Evolutionary conservation across 2,329 filamentous ascomycete genomes (phyloP), one percentile per base, ranked within the genome.

Genomic region (Colletotrichum tropicicola): DNA sequence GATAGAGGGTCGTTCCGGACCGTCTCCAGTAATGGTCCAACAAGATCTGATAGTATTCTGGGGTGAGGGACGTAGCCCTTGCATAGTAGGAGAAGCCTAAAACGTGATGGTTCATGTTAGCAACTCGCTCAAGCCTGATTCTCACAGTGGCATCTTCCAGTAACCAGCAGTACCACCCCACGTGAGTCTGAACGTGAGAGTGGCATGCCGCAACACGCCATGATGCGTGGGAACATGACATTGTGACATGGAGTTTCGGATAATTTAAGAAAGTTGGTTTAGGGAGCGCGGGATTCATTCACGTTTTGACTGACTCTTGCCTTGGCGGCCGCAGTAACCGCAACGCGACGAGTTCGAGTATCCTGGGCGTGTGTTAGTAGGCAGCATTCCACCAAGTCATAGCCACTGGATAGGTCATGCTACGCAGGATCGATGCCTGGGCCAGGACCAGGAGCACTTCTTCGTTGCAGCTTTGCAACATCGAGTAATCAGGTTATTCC

Each of bases 21-120:
- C 92, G 86, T 75, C 92, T 90, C 92, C 92, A 96, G 67, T 90
- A 92, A 68, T 91, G 87, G 75, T 94, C 87, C 45, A 95, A 80
- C 37, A 96, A 82, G 44, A 75, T 80, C 74, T 95, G 91, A 71
- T 96, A 96, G 71, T 92, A 88, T 1, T 81, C 78, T 6, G 89
- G 83, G 48, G 84, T 89, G 71, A 95, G 76, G 23, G 83, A 86
- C 45, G 82, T 83, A 52, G 91, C 83, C 52, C 82, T 82, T 37
- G 87, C 87, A 79, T 92, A 94, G 77, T 93, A 94, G 27, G 89
- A 91, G 72, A 86, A 91, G 71, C 91, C 92, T 93, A 52, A 10
- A 37, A 52, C 71, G 27, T 65, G 44, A 57, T 27, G 51, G 53
- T 71, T 73, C 32, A 44, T 55, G 69, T 74, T 62, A 74, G 71